Percentiles rank a stretch among this genome's conserved stretches.
Evolutionary conservation across 495 filamentous ascomycete species (phyloP).

Genomic region (Penicillium dipodomyicola): DNA sequence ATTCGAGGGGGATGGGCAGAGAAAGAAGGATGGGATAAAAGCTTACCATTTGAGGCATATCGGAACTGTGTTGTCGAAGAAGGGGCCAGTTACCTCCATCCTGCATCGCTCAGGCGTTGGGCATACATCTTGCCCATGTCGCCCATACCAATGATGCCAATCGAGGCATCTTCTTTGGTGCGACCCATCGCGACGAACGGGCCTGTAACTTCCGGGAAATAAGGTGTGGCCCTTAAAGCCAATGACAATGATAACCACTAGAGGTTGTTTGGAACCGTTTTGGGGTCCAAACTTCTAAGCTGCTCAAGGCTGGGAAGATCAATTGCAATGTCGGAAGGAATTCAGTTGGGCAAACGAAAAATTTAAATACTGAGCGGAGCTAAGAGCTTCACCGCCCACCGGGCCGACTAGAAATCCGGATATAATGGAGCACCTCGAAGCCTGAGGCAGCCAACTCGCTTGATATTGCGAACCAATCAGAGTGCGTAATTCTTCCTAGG

Average conservation of each 20-base stretch:
- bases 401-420: slow-evolving; percentile 35
- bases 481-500: slow-evolving; percentile 28
- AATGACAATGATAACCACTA: not conserved
- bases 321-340: slow-evolving; percentile 15
- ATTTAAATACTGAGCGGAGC: slow-evolving; percentile 38
- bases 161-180: slow-evolving; percentile 61
- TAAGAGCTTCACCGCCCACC: slow-evolving; percentile 29
- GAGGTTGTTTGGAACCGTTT: not conserved
- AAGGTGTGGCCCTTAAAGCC: not conserved
- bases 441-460: slow-evolving; percentile 35
- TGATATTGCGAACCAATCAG: slow-evolving; percentile 36
- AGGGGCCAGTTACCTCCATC: slow-evolving; percentile 77
- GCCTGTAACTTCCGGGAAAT: not conserved
- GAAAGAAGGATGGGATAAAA: slow-evolving; percentile 18
- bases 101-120: slow-evolving; percentile 76
- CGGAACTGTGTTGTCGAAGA: slow-evolving; percentile 12
- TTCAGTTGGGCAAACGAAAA: slow-evolving; percentile 20
- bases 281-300: slow-evolving; percentile 1
- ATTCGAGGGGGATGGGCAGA: slow-evolving; percentile 45
- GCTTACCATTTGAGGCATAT: slow-evolving; percentile 33
- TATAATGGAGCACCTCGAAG: not conserved
- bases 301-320: slow-evolving; percentile 18
- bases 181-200: slow-evolving; percentile 32
- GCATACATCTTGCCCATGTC: slow-evolving; percentile 99
- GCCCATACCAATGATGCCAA: slow-evolving; percentile 98